Evolutionary conservation across 2,329 filamentous ascomycete genomes (phyloP), one percentile per base, ranked within the genome.

Genomic region (Nemania diffusa): DNA sequence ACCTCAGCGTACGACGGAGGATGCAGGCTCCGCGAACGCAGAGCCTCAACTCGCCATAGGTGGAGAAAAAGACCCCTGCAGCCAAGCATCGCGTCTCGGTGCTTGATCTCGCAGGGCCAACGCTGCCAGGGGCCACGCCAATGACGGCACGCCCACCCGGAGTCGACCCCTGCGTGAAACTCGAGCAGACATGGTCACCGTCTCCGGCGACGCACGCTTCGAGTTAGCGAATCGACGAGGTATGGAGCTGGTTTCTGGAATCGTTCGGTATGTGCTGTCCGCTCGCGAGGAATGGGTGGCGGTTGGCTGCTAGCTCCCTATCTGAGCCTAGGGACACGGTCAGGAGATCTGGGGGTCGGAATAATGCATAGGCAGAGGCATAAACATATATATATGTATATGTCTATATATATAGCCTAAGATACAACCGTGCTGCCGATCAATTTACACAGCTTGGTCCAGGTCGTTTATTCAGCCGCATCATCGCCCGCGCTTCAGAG

Each of bases 41-140:
- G 66, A 65, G 62, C 62, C 62, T 59, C 66, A 62, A 22, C 40
- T 58, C 34, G 51, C 48, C 40, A 68, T 62, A 68, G 66, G 66
- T 62, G 66, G 66, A 62, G 62, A 65, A 65, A 63, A 62, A 22
- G 2, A 44, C 42, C 60, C 60, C 29, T 62, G 57, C 29, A 53
- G 50, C 62, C 48, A 50, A 60, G 29, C 29, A 55, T 11, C 42
- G 40, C 42, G 42, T 11, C 22, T 5, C 17, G 42, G 20, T 24
- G 42, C 42, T 15, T 34, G 32, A 46, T 53, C 34, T 61, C 37
- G 50, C 42, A 56, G 29, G 32, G 11, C 59, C 34, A 46, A 15
- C 2, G 13, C n/a, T 27, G 42, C 22, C 60, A 58, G 55, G 64
- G 53, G 32, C 59, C 34, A 26, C 42, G 59, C 64, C 46, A 58